These are phyloP conservation scores for Dendrobium nobile DNA, from an alignment of 106 monocot species.

Conservation along the genomic window DNA sequence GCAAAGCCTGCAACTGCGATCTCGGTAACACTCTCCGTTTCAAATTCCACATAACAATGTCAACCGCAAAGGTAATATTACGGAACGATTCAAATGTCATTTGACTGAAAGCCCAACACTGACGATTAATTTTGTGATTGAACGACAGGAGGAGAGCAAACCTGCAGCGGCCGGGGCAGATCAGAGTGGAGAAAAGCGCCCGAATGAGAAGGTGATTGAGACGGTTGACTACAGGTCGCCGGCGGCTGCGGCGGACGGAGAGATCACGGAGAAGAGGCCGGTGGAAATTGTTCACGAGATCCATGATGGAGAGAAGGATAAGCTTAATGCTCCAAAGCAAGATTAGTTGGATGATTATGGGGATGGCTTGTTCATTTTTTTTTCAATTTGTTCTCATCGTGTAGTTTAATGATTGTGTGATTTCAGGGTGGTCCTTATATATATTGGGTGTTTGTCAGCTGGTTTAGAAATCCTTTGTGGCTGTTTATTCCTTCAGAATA, in stretches of 20 bases:
- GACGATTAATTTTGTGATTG: not conserved
- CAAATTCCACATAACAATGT: too few relatives aligned
- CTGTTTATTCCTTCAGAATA: not conserved
- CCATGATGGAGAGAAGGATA: not conserved
- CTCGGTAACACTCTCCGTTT: too few relatives aligned
- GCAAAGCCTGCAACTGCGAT: too few relatives aligned
- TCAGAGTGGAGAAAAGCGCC: not conserved
- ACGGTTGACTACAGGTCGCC: constrained; percentile 1
- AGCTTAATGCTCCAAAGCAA: not conserved
- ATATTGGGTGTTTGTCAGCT: not conserved
- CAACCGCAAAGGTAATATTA: not conserved
- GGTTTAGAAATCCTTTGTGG: not conserved
- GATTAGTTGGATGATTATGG: not conserved
- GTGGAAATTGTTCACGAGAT: not conserved
- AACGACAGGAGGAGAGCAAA: not conserved
- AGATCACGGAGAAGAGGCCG: not conserved
- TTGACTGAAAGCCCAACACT: not conserved
- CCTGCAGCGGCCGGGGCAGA: not conserved
- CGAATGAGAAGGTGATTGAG: not conserved
- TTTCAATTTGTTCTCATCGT: not conserved
- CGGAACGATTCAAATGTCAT: not conserved
- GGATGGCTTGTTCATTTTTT: not conserved
- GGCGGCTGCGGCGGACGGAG: not conserved
- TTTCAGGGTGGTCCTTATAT: not conserved
- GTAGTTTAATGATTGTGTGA: not conserved